These are phyloP conservation scores for Fusarium sp. DNA, from an alignment of 2,329 filamentous ascomycete genomes.

Conservation along the genomic window DNA sequence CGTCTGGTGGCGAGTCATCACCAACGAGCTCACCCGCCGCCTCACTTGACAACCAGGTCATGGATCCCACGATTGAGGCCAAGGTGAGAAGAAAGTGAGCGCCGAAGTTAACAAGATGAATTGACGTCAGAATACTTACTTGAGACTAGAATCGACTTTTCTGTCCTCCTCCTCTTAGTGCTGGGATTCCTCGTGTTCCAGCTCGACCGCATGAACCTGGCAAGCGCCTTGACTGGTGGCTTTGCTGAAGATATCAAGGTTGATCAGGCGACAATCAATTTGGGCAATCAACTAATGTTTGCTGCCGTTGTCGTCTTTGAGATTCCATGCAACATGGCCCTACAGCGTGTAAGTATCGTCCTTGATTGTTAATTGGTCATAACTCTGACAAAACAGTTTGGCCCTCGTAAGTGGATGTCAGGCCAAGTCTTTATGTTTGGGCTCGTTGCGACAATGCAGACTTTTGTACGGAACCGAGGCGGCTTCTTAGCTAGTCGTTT, in stretches of 20 bases:
- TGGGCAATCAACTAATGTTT: conserved; percentile 70
- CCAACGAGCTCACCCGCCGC: background rate
- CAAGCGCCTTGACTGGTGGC: conserved; percentile 65
- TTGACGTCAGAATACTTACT: background rate
- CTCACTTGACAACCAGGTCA: background rate
- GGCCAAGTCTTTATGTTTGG: conserved; percentile 66
- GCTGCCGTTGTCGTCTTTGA: conserved; percentile 65
- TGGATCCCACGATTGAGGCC: background rate
- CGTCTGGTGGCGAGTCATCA: background rate
- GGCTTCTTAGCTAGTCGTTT: conserved; percentile 63
- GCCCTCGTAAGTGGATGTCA: conserved; percentile 61
- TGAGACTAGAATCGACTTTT: conserved; percentile 59
- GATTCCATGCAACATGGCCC: conserved; percentile 66
- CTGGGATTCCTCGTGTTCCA: conserved; percentile 67
- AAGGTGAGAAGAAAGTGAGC: conserved; percentile 14
- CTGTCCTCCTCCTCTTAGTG: conserved; percentile 64
- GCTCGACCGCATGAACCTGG: conserved; percentile 68
- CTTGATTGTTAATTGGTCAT: too few species aligned
- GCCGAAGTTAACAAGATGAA: background rate
- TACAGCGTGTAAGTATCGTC: conserved; percentile 49
- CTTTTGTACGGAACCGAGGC: conserved; percentile 58
- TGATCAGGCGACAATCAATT: conserved; percentile 64
- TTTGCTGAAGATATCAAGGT: conserved; percentile 61
- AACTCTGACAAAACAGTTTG: background rate
- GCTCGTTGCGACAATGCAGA: conserved; percentile 61